Conservation (phyloP, 306 rosid species). For the Trifolium dubium region DNA sequence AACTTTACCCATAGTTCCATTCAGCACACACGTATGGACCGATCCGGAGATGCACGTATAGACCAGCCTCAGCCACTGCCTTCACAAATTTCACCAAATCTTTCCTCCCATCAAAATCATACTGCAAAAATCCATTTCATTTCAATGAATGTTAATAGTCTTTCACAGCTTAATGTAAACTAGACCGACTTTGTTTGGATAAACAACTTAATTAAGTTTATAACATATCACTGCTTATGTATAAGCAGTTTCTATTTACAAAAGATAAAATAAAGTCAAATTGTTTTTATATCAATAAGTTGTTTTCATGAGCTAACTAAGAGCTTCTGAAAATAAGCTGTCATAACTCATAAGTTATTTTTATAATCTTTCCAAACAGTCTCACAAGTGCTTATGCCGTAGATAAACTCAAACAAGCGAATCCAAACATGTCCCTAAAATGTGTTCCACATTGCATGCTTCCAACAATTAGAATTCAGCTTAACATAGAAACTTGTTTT, state of each 20-base stretch:
- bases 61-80: slow-evolving; percentile 79
- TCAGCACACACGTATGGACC: slow-evolving; percentile 98
- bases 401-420: not conserved
- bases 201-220: not conserved
- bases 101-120: slow-evolving; percentile 73
- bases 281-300: not conserved
- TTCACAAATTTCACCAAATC: slow-evolving; percentile 86
- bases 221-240: too few species aligned
- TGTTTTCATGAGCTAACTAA: not conserved
- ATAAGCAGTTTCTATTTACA: not conserved
- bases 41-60: slow-evolving; percentile 85
- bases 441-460: slow-evolving; percentile 20
- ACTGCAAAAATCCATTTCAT: slow-evolving; percentile 55
- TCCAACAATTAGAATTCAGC: slow-evolving; percentile 17
- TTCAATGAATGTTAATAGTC: slow-evolving; percentile 19
- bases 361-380: not conserved
- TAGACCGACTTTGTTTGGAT: too few species aligned
- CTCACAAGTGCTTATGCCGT: not conserved
- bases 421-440: not conserved
- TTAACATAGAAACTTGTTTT: slow-evolving; percentile 1
- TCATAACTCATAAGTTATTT: too few species aligned
- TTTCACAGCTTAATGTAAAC: slow-evolving; percentile 4
- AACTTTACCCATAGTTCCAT: slow-evolving; percentile 93
- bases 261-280: not conserved
- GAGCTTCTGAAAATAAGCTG: too few species aligned